A percentile compares a stretch with the other conserved stretches of the same genome.
These are phyloP conservation scores for Sequoia sempervirens DNA, from an alignment of 75 land plant species.

Conservation along the genomic window DNA sequence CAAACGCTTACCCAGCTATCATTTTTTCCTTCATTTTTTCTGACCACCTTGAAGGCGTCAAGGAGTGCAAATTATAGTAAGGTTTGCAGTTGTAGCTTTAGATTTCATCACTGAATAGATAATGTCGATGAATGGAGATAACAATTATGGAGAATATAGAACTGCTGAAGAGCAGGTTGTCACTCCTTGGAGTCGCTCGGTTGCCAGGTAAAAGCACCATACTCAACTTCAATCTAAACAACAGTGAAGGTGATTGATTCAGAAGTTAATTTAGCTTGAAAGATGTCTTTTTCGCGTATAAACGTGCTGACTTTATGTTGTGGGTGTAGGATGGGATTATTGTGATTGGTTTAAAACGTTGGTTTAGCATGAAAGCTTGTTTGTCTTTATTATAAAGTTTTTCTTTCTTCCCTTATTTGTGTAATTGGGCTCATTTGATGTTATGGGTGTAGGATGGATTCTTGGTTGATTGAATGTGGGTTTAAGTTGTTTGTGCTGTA, in stretches of 20 bases:
- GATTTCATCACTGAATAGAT: too few relatives aligned
- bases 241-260: neutral
- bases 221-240: neutral
- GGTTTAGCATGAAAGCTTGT: too few relatives aligned
- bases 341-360: neutral
- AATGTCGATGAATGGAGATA: neutral
- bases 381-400: neutral
- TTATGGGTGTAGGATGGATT: neutral
- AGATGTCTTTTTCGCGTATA: neutral
- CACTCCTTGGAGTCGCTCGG: constrained; percentile 34
- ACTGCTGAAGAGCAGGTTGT: constrained; percentile 33
- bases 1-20: too few relatives aligned
- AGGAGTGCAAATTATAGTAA: too few relatives aligned
- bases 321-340: neutral
- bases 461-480: neutral
- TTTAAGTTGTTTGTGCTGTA: neutral
- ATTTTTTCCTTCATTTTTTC: too few relatives aligned
- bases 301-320: neutral
- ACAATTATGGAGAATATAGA: constrained; percentile 29
- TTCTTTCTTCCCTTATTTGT: neutral
- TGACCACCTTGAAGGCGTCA: too few relatives aligned
- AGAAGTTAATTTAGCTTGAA: neutral
- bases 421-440: neutral
- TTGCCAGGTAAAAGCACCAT: constrained; percentile 23
- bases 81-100: too few relatives aligned